Percentiles rank a stretch among this genome's conserved stretches.
Evolutionary conservation across 345 rosid species (phyloP).

Genomic region (Acer negundo): DNA sequence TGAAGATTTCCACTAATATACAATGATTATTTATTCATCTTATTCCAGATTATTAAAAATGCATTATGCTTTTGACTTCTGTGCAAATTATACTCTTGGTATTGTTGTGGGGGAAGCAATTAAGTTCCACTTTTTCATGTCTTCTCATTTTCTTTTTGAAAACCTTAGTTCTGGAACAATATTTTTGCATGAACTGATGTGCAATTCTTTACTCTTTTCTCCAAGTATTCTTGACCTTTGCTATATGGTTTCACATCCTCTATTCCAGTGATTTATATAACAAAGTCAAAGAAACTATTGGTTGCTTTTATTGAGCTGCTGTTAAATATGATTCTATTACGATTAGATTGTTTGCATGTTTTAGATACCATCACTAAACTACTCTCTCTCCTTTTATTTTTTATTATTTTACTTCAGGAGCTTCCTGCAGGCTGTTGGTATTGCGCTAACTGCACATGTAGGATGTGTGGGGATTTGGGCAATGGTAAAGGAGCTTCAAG

Average conservation of each 20-base stretch:
- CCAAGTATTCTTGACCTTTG: not conserved
- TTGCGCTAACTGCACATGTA: slow-evolving; percentile 88
- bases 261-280: not conserved
- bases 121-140: not conserved
- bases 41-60: too few species aligned
- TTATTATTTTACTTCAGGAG: slow-evolving; percentile 50
- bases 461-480: slow-evolving; percentile 73
- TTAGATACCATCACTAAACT: slow-evolving; percentile 19
- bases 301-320: not conserved
- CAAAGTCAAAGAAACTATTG: not conserved
- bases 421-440: slow-evolving; percentile 96
- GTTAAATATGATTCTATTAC: not conserved
- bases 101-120: not conserved
- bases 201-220: not conserved
- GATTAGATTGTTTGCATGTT: slow-evolving; percentile 2
- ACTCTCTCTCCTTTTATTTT: slow-evolving; percentile 15
- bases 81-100: not conserved
- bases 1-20: not conserved
- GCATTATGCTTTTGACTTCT: not conserved
- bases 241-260: not conserved
- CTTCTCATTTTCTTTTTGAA: not conserved
- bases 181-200: not conserved
- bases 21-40: not conserved
- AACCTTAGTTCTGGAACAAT: not conserved
- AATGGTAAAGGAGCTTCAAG: slow-evolving; percentile 45